A percentile compares a stretch with the other conserved stretches of the same genome.
Conservation (phyloP, 192 early-diverging fungal genomes). For the Podila minutissima region DNA sequence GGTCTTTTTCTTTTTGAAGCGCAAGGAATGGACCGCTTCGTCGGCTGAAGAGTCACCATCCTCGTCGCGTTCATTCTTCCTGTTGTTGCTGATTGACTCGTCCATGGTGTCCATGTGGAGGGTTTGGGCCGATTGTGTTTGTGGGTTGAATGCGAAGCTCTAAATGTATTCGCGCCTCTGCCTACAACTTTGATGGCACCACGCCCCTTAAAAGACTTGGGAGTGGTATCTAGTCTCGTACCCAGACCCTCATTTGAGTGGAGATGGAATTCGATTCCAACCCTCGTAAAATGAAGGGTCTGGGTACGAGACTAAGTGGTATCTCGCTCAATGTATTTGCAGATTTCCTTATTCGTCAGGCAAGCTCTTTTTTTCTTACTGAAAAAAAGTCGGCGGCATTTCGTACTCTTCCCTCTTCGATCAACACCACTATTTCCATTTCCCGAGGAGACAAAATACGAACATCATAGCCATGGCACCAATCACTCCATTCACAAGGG, state of each 20-base stretch:
- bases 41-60: conserved; percentile 35
- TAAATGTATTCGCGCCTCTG: not conserved
- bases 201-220: no score
- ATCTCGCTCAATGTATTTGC: no score
- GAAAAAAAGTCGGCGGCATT: no score
- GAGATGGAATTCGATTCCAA: no score
- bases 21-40: conserved; percentile 39
- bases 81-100: not conserved
- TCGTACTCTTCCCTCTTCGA: not conserved
- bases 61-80: conserved; percentile 24
- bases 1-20: conserved; percentile 37
- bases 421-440: not conserved
- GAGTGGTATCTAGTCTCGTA: no score
- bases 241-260: no score
- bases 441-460: not conserved
- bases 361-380: no score
- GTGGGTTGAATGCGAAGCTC: not conserved
- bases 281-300: no score
- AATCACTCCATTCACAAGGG: not conserved
- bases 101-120: conserved; percentile 24
- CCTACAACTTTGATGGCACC: not conserved
- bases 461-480: not conserved
- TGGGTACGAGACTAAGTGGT: no score
- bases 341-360: no score
- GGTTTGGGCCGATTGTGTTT: not conserved